Evolutionary conservation across 257 asterid genomes (phyloP).

Genomic region (Nicotiana attenuata): DNA sequence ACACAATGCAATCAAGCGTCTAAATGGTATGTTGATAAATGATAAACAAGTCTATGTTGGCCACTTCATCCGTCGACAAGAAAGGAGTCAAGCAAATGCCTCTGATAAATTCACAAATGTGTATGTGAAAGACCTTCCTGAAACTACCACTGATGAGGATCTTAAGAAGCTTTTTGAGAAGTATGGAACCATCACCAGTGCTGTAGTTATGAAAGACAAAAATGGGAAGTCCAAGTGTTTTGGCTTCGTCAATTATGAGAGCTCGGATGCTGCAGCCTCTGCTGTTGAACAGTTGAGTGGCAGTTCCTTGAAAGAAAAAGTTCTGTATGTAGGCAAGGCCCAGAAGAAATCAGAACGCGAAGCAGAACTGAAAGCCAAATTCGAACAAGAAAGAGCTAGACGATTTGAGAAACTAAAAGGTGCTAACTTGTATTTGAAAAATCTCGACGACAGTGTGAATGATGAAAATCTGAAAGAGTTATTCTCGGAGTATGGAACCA

Average conservation of each 20-base stretch:
- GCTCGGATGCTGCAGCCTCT: slow-evolving; percentile 46
- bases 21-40: slow-evolving; percentile 73
- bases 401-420: slow-evolving; percentile 58
- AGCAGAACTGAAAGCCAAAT: slow-evolving; percentile 52
- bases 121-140: slow-evolving; percentile 61
- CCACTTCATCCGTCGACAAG: slow-evolving; percentile 60
- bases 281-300: slow-evolving; percentile 67
- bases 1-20: slow-evolving; percentile 39
- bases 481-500: slow-evolving; percentile 57
- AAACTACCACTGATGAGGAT: slow-evolving; percentile 35
- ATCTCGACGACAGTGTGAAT: slow-evolving; percentile 57
- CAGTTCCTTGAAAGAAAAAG: slow-evolving; percentile 39
- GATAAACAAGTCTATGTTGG: slow-evolving; percentile 78
- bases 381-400: slow-evolving; percentile 52
- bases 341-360: slow-evolving; percentile 80
- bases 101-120: slow-evolving; percentile 53
- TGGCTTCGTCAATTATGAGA: slow-evolving; percentile 67
- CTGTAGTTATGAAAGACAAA: slow-evolving; percentile 54
- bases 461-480: slow-evolving; percentile 70
- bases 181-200: slow-evolving; percentile 63
- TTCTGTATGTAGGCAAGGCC: slow-evolving; percentile 64
- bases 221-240: slow-evolving; percentile 66
- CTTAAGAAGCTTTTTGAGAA: slow-evolving; percentile 44
- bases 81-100: slow-evolving; percentile 36
- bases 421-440: slow-evolving; percentile 65